Evolutionary conservation across 2,329 filamentous ascomycete genomes (phyloP).

Genomic region (Neonectria magnoliae): DNA sequence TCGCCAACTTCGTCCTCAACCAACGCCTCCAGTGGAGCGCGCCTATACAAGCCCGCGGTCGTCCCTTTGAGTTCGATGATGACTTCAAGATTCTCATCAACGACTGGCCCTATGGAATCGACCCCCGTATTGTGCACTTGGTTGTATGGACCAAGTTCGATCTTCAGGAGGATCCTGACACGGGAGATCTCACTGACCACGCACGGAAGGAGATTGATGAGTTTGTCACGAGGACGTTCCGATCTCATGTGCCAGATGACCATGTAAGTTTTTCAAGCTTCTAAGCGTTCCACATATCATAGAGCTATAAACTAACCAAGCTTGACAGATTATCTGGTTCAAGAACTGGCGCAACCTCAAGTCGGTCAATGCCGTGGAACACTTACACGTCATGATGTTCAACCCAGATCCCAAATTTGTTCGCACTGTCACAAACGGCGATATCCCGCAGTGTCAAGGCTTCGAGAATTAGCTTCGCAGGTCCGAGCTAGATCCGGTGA

Average conservation of each 20-base stretch:
- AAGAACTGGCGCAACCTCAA: constrained; percentile 88
- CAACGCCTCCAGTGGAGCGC: constrained; percentile 75
- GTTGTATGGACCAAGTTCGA: constrained; percentile 94
- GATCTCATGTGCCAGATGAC: constrained; percentile 58
- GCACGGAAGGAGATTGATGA: constrained; percentile 73
- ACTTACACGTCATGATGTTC: constrained; percentile 94
- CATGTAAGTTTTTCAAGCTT: constrained; percentile 55
- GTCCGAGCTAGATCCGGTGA: background rate
- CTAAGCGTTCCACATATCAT: background rate
- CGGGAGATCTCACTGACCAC: constrained; percentile 73
- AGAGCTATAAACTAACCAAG: constrained; percentile 21
- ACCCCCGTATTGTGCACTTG: constrained; percentile 80
- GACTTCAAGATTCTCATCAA: constrained; percentile 84
- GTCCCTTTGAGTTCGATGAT: constrained; percentile 56
- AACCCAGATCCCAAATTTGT: constrained; percentile 78
- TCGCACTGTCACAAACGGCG: constrained; percentile 75
- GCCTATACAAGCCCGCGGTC: constrained; percentile 49
- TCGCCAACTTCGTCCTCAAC: constrained; percentile 79
- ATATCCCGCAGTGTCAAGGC: constrained; percentile 71
- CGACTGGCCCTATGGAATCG: constrained; percentile 94
- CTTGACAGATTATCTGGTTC: constrained; percentile 56
- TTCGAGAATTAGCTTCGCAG: constrained; percentile 26
- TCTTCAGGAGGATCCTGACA: constrained; percentile 72
- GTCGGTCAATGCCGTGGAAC: constrained; percentile 86
- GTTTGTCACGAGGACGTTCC: constrained; percentile 77